Base-by-base conservation (phyloP, 139 green algal species). In the Chlamydomonas incerta region DNA sequence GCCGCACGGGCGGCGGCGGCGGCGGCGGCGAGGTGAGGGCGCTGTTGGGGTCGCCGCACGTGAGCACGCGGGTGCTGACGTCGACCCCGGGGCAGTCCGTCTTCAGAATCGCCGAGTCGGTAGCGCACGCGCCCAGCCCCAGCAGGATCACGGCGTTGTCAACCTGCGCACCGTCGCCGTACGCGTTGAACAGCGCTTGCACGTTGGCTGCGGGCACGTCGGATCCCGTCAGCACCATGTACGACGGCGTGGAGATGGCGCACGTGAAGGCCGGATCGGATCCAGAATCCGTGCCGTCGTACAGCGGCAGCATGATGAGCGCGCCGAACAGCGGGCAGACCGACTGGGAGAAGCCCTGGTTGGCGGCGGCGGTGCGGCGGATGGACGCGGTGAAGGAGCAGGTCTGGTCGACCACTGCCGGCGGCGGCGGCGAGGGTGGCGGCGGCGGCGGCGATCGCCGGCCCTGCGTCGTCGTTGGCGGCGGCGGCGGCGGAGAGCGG, bases 301-400 rank as follows among this genome's bases (percentile, higher is more conserved):
- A 34, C 26, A 83, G 63, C 23, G 77, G 77, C 28, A 83, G 60
- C 62, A 83, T 6, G 3, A 83, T 2, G 24, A 83, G 23, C 18
- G 29, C 46, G 37, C 77, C 77, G 28, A 55, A 66, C 29, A 83
- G 37, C 29, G 5, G 33, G 63, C 77, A 83, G 63, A 20, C 26
- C 0, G 9, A 29, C 0, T 83, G 17, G 41, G n/a, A 66, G 46
- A 83, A 74, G 63, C 35, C 63, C 77, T 66, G 63, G n/a, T 74
- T 66, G 46, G 63, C 63, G n/a, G 46, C 63, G 33, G 5, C 18
- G 41, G n/a, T 9, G 28, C 77, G 75, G 3, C 60, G 75, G 28
- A 82, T 18, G 9, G 60, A 28, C 21, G 50, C 63, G 63, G 46
- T 74, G 77, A 83, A 33, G 77, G 14, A 31, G 29, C 63, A 74